Evolutionary conservation across 495 filamentous ascomycete species (phyloP), one percentile per base, ranked within the genome.

Genomic region (Bathelium albidoporum): DNA sequence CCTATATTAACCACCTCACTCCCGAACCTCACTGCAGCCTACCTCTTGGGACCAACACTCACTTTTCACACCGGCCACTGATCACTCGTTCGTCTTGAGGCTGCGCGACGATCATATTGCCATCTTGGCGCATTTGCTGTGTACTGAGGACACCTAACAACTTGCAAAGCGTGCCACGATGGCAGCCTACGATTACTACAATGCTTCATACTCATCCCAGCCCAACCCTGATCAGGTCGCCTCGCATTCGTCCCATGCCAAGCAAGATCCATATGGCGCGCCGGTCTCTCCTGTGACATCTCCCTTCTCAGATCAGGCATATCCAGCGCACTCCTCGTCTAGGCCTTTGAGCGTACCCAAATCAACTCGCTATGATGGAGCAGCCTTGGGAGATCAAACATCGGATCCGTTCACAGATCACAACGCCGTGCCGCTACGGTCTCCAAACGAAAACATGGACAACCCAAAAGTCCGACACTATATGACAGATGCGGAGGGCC

Each of bases 381-480:
- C 59, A 62, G 71, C 64, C 73, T 69, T 55, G 5, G 49, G 20
- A 61, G 74, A 76, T 63, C 74, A 73, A 59, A 76, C 72, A 63
- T 70, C 76, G 67, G 77, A 79, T 72, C 69, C 78, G 49, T 80
- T 75, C 76, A 69, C 76, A 60, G 87, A 89, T 66, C 78, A 87
- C 67, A 88, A 88, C 52, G 87, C 87, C n/a, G 77, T 90, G 49
- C 81, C 79, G 60, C 74, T 84, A 59, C 75, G 75, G 67, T 20
- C 69, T 36, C 68, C 70, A 29, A 68, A 62, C n/a, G 14, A 32
- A 28, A 74, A 73, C 45, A 66, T 72, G 67, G 72, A 69, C 14
- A 63, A 36, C 16, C 62, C 65, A 24, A 66, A 66, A 62, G 43
- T 69, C n/a, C 65, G 68, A 29, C 63, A 67, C 12, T 71, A 73